Percentiles rank a stretch among this genome's conserved stretches.
Conservation (phyloP, 495 filamentous ascomycete genomes). For the Terfezia claveryi region DNA sequence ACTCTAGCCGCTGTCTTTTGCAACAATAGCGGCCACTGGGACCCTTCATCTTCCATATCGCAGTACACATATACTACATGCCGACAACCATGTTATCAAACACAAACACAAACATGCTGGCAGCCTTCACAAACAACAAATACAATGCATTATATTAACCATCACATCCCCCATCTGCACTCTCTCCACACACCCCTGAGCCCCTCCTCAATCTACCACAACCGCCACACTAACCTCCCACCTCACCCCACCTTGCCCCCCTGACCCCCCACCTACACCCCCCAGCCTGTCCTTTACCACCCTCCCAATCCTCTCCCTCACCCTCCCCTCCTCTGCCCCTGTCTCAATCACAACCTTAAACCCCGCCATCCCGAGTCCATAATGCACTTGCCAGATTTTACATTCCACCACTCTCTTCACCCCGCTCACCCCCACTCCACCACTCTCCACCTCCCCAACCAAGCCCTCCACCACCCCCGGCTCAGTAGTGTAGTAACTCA, state of each 20-base stretch:
- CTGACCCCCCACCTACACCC: constrained; percentile 49
- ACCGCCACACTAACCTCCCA: constrained; percentile 53
- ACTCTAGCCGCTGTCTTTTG: no score
- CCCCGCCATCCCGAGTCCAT: constrained; percentile 88
- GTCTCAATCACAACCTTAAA: constrained; percentile 51
- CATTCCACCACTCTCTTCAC: constrained; percentile 67
- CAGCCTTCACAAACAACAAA: no score
- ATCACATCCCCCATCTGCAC: no score
- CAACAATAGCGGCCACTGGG: no score
- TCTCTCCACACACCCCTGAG: no score
- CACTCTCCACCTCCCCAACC: constrained; percentile 45
- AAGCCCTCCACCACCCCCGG: constrained; percentile 38
- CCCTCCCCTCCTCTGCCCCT: constrained; percentile 27
- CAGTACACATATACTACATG: no score
- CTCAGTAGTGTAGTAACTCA: constrained; percentile 51
- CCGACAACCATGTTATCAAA: no score
- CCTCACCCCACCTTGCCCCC: constrained; percentile 37
- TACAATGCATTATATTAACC: no score
- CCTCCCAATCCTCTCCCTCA: constrained; percentile 52
- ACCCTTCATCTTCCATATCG: no score
- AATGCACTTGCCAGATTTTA: constrained; percentile 95
- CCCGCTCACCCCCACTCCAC: constrained; percentile 29
- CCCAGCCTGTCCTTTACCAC: constrained; percentile 70
- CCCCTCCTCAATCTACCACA: background rate
- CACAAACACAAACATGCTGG: no score